Base-by-base conservation (phyloP, 2,329 filamentous ascomycete species). In the Xylariaceae sp. region DNA sequence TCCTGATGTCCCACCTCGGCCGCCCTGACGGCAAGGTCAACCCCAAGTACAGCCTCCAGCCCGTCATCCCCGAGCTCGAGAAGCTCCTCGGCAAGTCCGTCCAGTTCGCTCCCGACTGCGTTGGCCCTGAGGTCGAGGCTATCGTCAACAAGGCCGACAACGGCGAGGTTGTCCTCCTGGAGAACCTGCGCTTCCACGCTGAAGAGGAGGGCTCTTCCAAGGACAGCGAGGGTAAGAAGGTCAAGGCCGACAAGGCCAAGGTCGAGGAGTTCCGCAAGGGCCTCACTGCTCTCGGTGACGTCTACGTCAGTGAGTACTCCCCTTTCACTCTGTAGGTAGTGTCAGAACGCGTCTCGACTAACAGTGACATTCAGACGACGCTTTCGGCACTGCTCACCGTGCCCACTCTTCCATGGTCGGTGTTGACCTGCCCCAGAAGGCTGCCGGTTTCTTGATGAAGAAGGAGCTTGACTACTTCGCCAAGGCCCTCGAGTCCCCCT, bases 381-480 rank as follows among this genome's bases (percentile, higher is more conserved):
- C 95, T 64, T 99, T 99, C 75, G 94, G 94, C 77, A 99, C 94
- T 63, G 94, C 94, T 62, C 94, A 99, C 83, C 91, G 94, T 76
- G 94, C 90, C 53, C 94, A 99, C 86, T 97, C 92, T 77, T 97
- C 93, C 76, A 99, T 99, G 94, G 94, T 99, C 71, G 94, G 94
- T 72, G 84, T 97, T 65, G 87, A 97, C 67, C 88, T 99, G 53
- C 92, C 93, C 68, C 91, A 97, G 77, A 97, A 96, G 83, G 94
- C 94, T 8, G 90, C 93, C 59, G 94, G 94, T 64, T 99, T 97
- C 87, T 87, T 99, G 72, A 92, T 99, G 83, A 99, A 99, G 89
- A 99, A 97, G 84, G 94, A 99, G 80, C 89, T 99, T 65, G 94
- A 99, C 75, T 99, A 99, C 87, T 99, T 99, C 74, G 94, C 94